These are phyloP conservation scores for Galerina marginata DNA, from an alignment of 768 basidiomycete species.

Conservation along the genomic window DNA sequence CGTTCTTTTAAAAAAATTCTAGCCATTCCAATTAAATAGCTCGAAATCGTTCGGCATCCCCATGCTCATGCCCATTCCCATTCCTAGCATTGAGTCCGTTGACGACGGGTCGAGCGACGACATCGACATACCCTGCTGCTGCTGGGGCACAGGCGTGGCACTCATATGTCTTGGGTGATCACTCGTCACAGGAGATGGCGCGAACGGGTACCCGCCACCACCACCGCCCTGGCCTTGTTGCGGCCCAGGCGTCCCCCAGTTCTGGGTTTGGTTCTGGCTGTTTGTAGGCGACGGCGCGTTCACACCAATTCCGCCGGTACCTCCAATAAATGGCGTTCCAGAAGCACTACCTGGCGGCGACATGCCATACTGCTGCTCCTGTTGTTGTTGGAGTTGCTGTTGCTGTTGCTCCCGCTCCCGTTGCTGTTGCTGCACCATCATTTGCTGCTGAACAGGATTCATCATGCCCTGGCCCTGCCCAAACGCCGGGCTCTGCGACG, in stretches of 20 bases:
- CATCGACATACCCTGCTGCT: slow-evolving; percentile 33
- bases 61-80: too few species aligned
- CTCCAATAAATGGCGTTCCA: slow-evolving; percentile 28
- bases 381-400: slow-evolving; percentile 34
- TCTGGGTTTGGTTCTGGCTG: slow-evolving; percentile 30
- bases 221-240: not conserved
- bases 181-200: slow-evolving; percentile 38
- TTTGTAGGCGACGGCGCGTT: slow-evolving; percentile 37
- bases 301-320: slow-evolving; percentile 28
- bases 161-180: slow-evolving; percentile 56
- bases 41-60: slow-evolving; percentile 54
- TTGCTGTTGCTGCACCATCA: slow-evolving; percentile 32
- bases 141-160: slow-evolving; percentile 53
- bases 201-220: slow-evolving; percentile 42
- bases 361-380: slow-evolving; percentile 41
- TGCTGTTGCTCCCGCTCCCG: slow-evolving; percentile 24
- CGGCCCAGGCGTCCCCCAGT: slow-evolving; percentile 34
- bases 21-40: slow-evolving; percentile 61
- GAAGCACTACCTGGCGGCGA: slow-evolving; percentile 47
- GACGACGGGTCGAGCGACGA: slow-evolving; percentile 45
- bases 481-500: slow-evolving; percentile 41
- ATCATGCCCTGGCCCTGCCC: slow-evolving; percentile 41
- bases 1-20: slow-evolving; percentile 23
- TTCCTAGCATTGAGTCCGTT: slow-evolving; percentile 39
- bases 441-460: slow-evolving; percentile 24